Base-by-base conservation (phyloP, 345 rosid species). In the Brassica juncea region DNA sequence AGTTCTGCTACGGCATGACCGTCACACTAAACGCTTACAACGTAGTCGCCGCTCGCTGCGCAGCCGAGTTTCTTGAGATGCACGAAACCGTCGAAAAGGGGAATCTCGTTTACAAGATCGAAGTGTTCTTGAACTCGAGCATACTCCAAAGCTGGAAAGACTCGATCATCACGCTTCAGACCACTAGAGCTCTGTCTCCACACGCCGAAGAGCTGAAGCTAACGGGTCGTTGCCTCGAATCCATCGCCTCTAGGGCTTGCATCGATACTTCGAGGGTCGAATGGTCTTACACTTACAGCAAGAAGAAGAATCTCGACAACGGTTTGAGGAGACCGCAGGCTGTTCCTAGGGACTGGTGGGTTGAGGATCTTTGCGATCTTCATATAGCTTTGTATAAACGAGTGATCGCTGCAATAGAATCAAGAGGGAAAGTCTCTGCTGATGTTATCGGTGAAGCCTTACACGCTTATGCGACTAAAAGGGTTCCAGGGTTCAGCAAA, bases 11-110 rank as follows among this genome's bases (percentile, higher is more conserved):
- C 49, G 97, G 99, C 2, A 94, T 94, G 92, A 85, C 86, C 0
- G 97, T 94, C 64, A 92, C 97, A 7, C 90, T 94, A 66, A 92
- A 92, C 35, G 91, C 97, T n/a, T 94, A 91, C 87, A 91, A 94
- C 77, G 94, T 91, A 1, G 91, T 91, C 8, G 91, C 92, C 11
- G 90, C 97, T 82, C 87, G 94, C 7, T 94, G 99, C 79, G 99
- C 94, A 0, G 94, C 97, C 0, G 94, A 91, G 60, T 91, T 84
- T 84, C 88, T 91, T 4, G 89, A 89, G 78, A 91, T 91, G 93
- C 80, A 80, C 7, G 93, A 91, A 76, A 84, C 86, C 0, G 77
- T 88, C 0, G 97, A 89, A 23, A 89, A 87, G 47, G 93, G 93
- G 1, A 91, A 91, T n/a, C 89, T 91, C 49, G 81, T 91, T 77